Percentiles rank a stretch among this genome's conserved stretches.
Evolutionary conservation across 495 filamentous ascomycete genomes (phyloP).

Genomic region (Amniculicola lignicola): DNA sequence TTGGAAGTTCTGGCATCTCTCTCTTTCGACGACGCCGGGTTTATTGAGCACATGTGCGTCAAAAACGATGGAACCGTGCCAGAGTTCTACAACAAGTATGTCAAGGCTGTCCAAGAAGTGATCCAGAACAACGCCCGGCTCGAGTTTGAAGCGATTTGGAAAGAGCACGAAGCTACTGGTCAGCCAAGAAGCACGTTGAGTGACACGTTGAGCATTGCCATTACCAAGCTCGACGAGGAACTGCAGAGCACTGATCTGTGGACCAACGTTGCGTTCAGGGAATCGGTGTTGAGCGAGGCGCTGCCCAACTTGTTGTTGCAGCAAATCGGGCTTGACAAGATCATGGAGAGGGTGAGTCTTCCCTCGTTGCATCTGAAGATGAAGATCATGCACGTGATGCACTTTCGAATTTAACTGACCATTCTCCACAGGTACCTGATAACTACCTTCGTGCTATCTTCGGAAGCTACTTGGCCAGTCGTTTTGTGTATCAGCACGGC

Average conservation of each 20-base stretch:
- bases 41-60: constrained; percentile 91
- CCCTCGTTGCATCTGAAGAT: not conserved
- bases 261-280: constrained; percentile 74
- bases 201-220: constrained; percentile 83
- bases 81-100: constrained; percentile 87
- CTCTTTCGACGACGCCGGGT: constrained; percentile 85
- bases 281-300: constrained; percentile 77
- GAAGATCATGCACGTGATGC: no score
- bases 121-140: constrained; percentile 86
- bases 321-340: constrained; percentile 84
- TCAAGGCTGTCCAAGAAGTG: constrained; percentile 81
- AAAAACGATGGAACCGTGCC: constrained; percentile 72
- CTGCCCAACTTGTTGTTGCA: constrained; percentile 79
- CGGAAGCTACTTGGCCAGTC: constrained; percentile 87
- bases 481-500: constrained; percentile 94
- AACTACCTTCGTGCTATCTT: constrained; percentile 94
- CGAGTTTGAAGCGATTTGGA: constrained; percentile 98
- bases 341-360: constrained; percentile 67
- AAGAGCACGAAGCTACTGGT: constrained; percentile 80
- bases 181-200: constrained; percentile 76
- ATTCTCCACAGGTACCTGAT: constrained; percentile 73
- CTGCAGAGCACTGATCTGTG: constrained; percentile 89
- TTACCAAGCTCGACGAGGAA: constrained; percentile 93
- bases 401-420: not conserved
- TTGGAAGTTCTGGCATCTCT: constrained; percentile 92